Evolutionary conservation across 306 rosid genomes (phyloP), one percentile per base, ranked within the genome.

Genomic region (Oxytropis ochrocephala): DNA sequence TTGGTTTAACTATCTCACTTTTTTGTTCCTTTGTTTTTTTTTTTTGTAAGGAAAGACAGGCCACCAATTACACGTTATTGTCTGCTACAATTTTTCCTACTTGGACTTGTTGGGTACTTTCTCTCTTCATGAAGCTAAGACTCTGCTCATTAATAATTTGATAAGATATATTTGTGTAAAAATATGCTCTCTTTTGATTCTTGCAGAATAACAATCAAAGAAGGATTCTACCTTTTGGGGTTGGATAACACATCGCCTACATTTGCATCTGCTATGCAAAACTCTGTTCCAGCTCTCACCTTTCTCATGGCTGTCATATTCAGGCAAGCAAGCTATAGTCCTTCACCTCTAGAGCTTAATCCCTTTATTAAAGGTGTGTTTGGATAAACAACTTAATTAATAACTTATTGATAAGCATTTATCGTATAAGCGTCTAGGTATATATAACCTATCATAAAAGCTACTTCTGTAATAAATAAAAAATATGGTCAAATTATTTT

Each of bases 221-320:
- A 91, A 63, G 92, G 90, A 59, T 81, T 74, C 67, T 91, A 88
- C 78, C 82, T 91, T 10, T 13, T 88, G 75, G 95, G 97, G 10
- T 66, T 91, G 82, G 86, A 84, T 12, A 79, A 79, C 53, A 84
- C 97, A 13, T 88, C 96, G 4, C 91, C 96, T 2, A 85, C 95
- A 4, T 87, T 90, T 69, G 89, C 91, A 27, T 74, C 88, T 11
- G 87, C 86, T 35, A 87, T 79, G 85, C 91, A 90, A 69, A 90
- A 90, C 52, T 74, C 88, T 9, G 84, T 87, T 68, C 96, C 96
- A 3, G 95, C 96, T 42, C 78, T 87, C 11, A 91, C 97, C n/a
- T 88, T 88, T 73, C 87, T 91, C 46, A 81, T 91, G 87, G 89
- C 97, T 11, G 86, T 56, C 0, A 6, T 85, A 16, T 82, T 86